These are phyloP conservation scores for Hippophae tibetana DNA, from an alignment of 306 rosid genomes.

Conservation along the genomic window DNA sequence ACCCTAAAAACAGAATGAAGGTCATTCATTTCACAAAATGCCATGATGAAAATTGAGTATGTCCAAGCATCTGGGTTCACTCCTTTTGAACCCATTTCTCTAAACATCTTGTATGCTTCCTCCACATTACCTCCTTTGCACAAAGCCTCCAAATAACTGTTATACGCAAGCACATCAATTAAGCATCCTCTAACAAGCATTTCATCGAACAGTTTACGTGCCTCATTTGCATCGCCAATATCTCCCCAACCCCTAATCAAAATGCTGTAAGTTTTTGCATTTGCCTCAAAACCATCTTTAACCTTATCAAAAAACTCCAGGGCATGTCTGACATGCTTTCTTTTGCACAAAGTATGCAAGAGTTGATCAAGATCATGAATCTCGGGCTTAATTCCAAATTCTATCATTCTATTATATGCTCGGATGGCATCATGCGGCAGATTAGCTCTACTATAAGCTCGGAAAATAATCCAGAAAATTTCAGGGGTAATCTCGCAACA, in stretches of 20 bases:
- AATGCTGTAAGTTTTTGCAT: constrained; percentile 56
- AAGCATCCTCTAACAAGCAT: constrained; percentile 53
- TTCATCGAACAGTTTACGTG: constrained; percentile 60
- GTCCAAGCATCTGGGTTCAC: constrained; percentile 61
- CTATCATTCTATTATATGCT: constrained; percentile 66
- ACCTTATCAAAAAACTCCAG: constrained; percentile 56
- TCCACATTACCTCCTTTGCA: constrained; percentile 61
- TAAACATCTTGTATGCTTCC: constrained; percentile 50
- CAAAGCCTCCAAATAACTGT: constrained; percentile 53
- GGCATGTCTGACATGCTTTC: constrained; percentile 61
- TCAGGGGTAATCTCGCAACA: constrained; percentile 38
- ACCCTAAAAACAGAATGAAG: constrained; percentile 56
- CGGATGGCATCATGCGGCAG: constrained; percentile 71
- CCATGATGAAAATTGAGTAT: constrained; percentile 58
- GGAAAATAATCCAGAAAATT: constrained; percentile 66
- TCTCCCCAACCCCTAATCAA: constrained; percentile 78
- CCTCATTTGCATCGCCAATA: constrained; percentile 42
- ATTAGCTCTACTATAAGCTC: constrained; percentile 56
- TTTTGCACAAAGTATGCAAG: constrained; percentile 49
- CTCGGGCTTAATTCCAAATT: constrained; percentile 56
- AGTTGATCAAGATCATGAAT: constrained; percentile 65
- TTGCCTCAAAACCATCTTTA: constrained; percentile 38
- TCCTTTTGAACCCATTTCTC: constrained; percentile 39
- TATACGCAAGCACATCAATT: constrained; percentile 62
- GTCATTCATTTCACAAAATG: constrained; percentile 54